A percentile compares a stretch with the other conserved stretches of the same genome.
Conservation (phyloP, 2,329 filamentous ascomycete species). For the Alternaria metachromatica region DNA sequence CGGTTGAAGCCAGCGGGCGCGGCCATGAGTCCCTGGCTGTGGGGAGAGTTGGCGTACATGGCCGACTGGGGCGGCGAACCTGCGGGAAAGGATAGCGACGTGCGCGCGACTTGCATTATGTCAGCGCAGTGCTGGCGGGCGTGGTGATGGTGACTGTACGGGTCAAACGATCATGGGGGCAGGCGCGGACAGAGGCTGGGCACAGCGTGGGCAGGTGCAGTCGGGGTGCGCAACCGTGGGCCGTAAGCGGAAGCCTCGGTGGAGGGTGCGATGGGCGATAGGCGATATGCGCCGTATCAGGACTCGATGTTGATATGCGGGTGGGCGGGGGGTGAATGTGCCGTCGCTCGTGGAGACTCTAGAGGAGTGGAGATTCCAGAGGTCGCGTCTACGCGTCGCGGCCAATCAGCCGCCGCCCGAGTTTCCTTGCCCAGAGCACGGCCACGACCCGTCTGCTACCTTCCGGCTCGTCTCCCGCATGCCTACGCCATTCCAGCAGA, state of each 20-base stretch:
- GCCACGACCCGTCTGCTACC: not conserved
- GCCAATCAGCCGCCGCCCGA: constrained; percentile 25
- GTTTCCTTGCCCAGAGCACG: constrained; percentile 5
- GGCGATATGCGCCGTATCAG: not conserved
- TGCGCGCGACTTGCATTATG: constrained; percentile 46
- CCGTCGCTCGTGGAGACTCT: constrained; percentile 20
- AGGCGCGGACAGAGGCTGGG: constrained; percentile 3
- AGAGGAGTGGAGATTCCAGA: constrained; percentile 19
- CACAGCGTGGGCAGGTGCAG: not conserved
- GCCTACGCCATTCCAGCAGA: constrained; percentile 17
- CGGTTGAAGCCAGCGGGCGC: constrained; percentile 45
- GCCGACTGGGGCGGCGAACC: constrained; percentile 38
- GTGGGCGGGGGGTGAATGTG: constrained; percentile 25
- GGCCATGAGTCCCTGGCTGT: constrained; percentile 42
- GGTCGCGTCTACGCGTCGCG: constrained; percentile 28
- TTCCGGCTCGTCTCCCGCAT: constrained; percentile 14
- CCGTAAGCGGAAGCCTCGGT: not conserved
- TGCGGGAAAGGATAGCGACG: constrained; percentile 36
- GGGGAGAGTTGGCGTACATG: constrained; percentile 43
- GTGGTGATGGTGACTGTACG: constrained; percentile 13
- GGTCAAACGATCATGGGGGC: constrained; percentile 27
- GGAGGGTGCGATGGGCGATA: constrained; percentile 4
- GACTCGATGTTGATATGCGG: constrained; percentile 3
- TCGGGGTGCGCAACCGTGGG: not conserved
- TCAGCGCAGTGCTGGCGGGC: constrained; percentile 22